Evolutionary conservation across 352 stramenopile species (phyloP), one percentile per base, ranked within the genome.

Genomic region (Globisporangium uncinulatum): DNA sequence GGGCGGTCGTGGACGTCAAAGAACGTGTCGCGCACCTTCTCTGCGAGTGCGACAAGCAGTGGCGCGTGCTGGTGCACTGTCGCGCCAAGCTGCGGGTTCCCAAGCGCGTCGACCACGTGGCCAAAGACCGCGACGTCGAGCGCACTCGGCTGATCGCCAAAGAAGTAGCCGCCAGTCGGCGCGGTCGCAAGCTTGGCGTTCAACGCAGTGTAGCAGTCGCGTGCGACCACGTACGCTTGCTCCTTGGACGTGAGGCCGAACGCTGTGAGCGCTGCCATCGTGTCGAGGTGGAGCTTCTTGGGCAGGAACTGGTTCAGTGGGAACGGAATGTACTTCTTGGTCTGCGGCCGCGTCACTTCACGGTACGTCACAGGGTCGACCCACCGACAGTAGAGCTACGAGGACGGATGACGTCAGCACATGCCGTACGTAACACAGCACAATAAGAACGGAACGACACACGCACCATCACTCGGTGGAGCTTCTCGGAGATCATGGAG

Each of bases 321-420:
- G 62, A 95, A 95, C 17, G 85, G 83, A 39, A 95, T 79, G 41
- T 85, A 70, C 54, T 82, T 83, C 69, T 90, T 90, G 59, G 92
- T 75, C 50, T 89, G 77, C 54, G 78, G 79, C 0, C 83, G 83
- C 61, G 85, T 95, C 53, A 95, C 76, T 57, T 95, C 85, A 8
- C 76, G 80, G 65, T 93, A 95, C 51, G 81, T 92, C 59, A 87
- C 71, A 8, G 81, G 71, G 56, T 95, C 83, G 49, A 93, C 85
- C 85, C 85, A 95, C 39, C 79, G 83, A 57, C 83, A 92, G 62
- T 87, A 95, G 19, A 83, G 51, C 74, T 85, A 14, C 6, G 24
- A 29, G 24, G 24, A 29, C 24, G 24, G 24, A 29, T 29, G 24
- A 29, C 24, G 24, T 29, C 24, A 29, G 1, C 24, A 29, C 20